Evolutionary conservation across 176 grass and related monocot genomes (phyloP).

Genomic region (Avena eriantha): DNA sequence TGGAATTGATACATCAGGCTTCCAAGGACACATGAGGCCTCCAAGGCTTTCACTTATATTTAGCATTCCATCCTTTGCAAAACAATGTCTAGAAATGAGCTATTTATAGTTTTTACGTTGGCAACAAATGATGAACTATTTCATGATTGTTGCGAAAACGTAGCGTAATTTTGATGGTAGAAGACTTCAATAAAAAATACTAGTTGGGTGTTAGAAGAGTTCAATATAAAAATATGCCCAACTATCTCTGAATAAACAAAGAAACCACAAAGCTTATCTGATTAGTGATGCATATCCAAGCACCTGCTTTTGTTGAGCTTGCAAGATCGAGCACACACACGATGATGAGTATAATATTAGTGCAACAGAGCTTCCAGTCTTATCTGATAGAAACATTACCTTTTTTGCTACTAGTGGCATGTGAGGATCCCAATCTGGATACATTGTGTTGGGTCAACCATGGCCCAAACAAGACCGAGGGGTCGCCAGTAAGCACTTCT

Average conservation of each 20-base stretch:
- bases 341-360: conserved; percentile 34
- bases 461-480: not conserved
- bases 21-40: not conserved
- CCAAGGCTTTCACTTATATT: not conserved
- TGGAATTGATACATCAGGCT: not conserved
- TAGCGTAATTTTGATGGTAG: not conserved
- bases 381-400: conserved; percentile 41
- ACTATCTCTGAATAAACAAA: conserved; percentile 38
- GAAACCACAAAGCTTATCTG: conserved; percentile 38
- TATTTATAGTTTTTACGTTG: not conserved
- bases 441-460: not conserved
- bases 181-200: not conserved
- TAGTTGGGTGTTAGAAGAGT: not conserved
- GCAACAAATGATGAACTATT: not conserved
- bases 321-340: conserved; percentile 9
- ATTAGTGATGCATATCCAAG: conserved; percentile 37
- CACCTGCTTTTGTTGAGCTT: conserved; percentile 48
- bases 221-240: not conserved
- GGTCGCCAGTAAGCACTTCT: not conserved
- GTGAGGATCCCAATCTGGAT: conserved; percentile 29
- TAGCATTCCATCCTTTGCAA: not conserved
- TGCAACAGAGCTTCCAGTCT: conserved; percentile 34
- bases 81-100: not conserved
- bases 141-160: not conserved
- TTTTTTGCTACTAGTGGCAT: conserved; percentile 38